Evolutionary conservation across 2,329 filamentous ascomycete genomes (phyloP), one percentile per base, ranked within the genome.

Genomic region (Helotiales sp.): DNA sequence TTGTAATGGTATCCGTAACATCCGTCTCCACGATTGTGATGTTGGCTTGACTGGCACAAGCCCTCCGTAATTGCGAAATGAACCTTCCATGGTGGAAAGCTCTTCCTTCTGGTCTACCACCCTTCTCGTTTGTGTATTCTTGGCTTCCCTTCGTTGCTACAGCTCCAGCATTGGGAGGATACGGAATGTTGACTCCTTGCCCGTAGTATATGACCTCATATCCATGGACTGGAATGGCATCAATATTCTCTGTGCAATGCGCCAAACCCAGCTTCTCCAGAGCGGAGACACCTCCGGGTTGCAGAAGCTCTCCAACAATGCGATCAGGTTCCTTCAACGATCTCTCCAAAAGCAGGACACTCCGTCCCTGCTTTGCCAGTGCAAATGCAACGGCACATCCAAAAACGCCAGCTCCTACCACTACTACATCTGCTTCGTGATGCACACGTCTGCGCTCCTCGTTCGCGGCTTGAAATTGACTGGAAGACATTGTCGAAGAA

Each of bases 31-130:
- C 86, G 32, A 98, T 87, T 24, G 91, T 94, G 74, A 99, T 93
- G 77, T 97, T 97, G 70, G 89, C 84, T 76, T 94, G 90, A 20
- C 81, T 84, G 76, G 88, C 81, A 65, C 93, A 96, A 28, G 92
- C 90, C 73, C 86, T 85, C 67, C 96, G 88, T 71, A 99, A 82
- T 77, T 92, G 89, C 80, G 86, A 88, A 75, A 99, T 93, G 80
- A 99, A 97, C 73, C 93, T 88, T 55, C 96, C 96, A 81, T 99
- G 96, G 82, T 99, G 96, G 79, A 99, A 99, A 55, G 87, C 87
- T 69, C 91, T 84, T 45, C 96, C 96, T 76, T 93, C 86, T 1
- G 91, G 89, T 70, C 84, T 75, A 11, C 70, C 75, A 72, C 69
- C 78, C 74, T 72, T 79, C 67, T 77, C 75, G 24, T 78, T 81